Evolutionary conservation across 1,284 basidiomycete genomes (phyloP), one percentile per base, ranked within the genome.

Genomic region (Dichomitus squalens): DNA sequence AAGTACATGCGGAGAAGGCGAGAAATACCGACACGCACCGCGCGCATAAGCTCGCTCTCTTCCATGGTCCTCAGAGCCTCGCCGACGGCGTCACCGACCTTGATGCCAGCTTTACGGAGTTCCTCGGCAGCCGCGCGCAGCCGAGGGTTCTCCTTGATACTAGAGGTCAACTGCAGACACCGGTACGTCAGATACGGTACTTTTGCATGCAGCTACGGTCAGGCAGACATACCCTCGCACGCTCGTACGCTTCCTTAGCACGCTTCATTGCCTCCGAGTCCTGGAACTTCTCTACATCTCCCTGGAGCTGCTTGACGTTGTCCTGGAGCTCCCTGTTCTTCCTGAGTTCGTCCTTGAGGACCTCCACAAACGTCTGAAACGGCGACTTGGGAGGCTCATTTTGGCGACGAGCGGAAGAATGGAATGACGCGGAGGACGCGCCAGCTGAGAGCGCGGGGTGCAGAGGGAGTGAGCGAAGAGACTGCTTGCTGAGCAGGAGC

Each of bases 231-330:
- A 98, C 95, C 75, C 96, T 85, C 11, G 95, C 93, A 60, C 92
- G 87, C 77, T 98, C 96, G 75, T 98, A 98, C 58, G 93, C 88
- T 49, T 92, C 93, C 69, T 85, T 82, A 12, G 95, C 94, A 66
- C 82, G 84, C 79, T 93, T 94, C 93, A 98, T 92, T n/a, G 96
- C 91, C 72, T 96, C 95, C 55, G 90, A 93, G 72, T 99, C 96
- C 77, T 97, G 96, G 52, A 98, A 77, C 76, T 98, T 98, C 77
- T 94, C 93, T 36, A 97, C 96, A 73, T 98, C 95, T 65, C 97
- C 97, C 75, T 96, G 93, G 31, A 99, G 83, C 76, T 97, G 95
- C 77, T 95, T 95, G 58, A 98, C 91, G 75, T 96, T 97, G 50
- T 98, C 94, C 76, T 97, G 95, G 55, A 97, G 81, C 72, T 96